Percentiles rank a stretch among this genome's conserved stretches.
These are phyloP conservation scores for Hortaea werneckii DNA, from an alignment of 2,329 filamentous ascomycete genomes.

Conservation along the genomic window DNA sequence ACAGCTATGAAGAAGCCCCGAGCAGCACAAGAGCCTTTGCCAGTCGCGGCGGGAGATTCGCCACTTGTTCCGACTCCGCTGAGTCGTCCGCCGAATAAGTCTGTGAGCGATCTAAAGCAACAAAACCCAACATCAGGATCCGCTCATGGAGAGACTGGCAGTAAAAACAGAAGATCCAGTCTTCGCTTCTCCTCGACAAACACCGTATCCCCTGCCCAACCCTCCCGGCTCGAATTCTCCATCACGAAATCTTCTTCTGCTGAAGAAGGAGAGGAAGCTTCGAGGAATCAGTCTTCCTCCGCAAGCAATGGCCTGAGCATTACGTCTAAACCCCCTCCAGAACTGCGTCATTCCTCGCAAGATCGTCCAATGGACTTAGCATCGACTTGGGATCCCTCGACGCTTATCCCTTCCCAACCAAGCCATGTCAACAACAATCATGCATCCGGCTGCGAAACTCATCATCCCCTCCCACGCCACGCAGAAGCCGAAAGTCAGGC, in stretches of 20 bases:
- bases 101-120: background rate
- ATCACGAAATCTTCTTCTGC: background rate
- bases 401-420: background rate
- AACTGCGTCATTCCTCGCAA: background rate
- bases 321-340: background rate
- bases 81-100: background rate
- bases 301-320: too few relatives aligned
- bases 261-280: background rate
- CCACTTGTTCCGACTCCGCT: background rate
- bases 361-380: background rate
- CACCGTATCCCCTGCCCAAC: background rate
- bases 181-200: slow-evolving; percentile 12
- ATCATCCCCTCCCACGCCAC: too few relatives aligned
- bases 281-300: too few relatives aligned
- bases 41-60: background rate
- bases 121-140: background rate
- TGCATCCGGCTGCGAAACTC: too few relatives aligned
- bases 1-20: slow-evolving; percentile 32
- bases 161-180: slow-evolving; percentile 12
- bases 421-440: background rate
- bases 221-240: background rate
- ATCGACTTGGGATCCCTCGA: too few relatives aligned
- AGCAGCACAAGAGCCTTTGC: background rate
- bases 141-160: background rate
- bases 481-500: too few relatives aligned